Evolutionary conservation across 2,329 filamentous ascomycete species (phyloP).

Genomic region (Fusarium sp.): DNA sequence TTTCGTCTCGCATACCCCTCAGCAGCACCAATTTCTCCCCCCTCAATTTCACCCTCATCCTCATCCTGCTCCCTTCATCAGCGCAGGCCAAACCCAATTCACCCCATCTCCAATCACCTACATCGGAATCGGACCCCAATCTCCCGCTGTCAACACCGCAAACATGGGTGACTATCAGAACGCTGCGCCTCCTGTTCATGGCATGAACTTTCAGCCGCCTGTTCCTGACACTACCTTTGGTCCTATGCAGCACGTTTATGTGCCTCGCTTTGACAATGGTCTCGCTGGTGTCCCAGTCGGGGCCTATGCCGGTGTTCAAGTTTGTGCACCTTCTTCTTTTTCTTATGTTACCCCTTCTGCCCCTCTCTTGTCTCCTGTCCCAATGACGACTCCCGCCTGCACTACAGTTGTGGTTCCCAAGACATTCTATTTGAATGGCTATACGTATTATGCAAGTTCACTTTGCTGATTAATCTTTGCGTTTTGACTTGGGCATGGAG

Average conservation of each 20-base stretch:
- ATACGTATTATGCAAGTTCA: constrained; percentile 54
- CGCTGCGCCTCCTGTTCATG: constrained; percentile 52
- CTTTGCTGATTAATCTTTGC: constrained; percentile 4
- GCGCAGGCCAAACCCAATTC: constrained; percentile 6
- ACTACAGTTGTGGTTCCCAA: constrained; percentile 47
- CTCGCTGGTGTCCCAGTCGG: constrained; percentile 47
- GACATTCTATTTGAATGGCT: constrained; percentile 45
- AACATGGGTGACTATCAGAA: constrained; percentile 54
- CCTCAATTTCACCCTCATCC: constrained; percentile 23
- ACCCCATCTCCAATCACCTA: constrained; percentile 38
- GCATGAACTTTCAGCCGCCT: constrained; percentile 66
- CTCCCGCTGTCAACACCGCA: constrained; percentile 40
- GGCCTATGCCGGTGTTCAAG: constrained; percentile 31
- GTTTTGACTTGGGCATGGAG: background rate
- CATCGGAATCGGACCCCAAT: constrained; percentile 39
- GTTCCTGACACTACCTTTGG: constrained; percentile 67
- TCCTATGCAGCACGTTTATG: constrained; percentile 63
- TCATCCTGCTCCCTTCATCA: constrained; percentile 25
- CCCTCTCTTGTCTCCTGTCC: constrained; percentile 30
- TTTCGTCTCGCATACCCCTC: constrained; percentile 29
- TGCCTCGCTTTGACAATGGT: constrained; percentile 61
- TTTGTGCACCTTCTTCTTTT: constrained; percentile 28
- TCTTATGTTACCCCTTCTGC: constrained; percentile 42
- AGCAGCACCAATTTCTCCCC: constrained; percentile 22
- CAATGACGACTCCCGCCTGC: constrained; percentile 39